These are phyloP conservation scores for Paracamarosporium sp. DNA, from an alignment of 2,329 filamentous ascomycete genomes.

Conservation along the genomic window DNA sequence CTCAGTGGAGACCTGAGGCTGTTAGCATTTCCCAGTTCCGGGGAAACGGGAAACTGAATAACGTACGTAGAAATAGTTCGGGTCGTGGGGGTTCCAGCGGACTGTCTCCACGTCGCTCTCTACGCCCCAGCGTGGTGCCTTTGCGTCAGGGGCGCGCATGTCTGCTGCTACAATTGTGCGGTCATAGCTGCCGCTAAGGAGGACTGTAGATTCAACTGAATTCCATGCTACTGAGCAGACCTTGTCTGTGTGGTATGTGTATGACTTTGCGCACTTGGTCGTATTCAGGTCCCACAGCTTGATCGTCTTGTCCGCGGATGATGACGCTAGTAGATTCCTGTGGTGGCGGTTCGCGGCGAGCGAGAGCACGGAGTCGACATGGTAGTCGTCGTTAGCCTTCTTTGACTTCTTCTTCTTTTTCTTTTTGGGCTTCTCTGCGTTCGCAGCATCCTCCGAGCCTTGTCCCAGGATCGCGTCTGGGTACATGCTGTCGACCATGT, in stretches of 20 bases:
- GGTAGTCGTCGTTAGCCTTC: constrained; percentile 89
- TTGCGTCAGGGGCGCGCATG: constrained; percentile 89
- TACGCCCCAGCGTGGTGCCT: constrained; percentile 85
- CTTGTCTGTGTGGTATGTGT: constrained; percentile 95
- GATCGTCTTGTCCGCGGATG: constrained; percentile 94
- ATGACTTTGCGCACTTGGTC: constrained; percentile 91
- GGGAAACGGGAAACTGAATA: neutral
- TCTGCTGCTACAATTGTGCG: constrained; percentile 92
- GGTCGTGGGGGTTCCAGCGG: constrained; percentile 90
- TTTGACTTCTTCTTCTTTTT: constrained; percentile 91
- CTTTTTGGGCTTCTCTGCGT: constrained; percentile 71
- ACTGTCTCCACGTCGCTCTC: constrained; percentile 95
- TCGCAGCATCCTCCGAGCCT: constrained; percentile 56
- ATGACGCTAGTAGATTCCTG: constrained; percentile 91
- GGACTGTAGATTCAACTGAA: constrained; percentile 80
- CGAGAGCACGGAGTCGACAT: constrained; percentile 91
- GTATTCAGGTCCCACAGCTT: constrained; percentile 98
- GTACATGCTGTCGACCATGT: constrained; percentile 97
- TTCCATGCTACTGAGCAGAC: constrained; percentile 97
- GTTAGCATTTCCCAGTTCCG: constrained; percentile 19
- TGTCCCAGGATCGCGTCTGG: constrained; percentile 94
- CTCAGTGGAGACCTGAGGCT: constrained; percentile 73
- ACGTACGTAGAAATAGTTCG: constrained; percentile 87
- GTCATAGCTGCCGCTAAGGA: constrained; percentile 94
- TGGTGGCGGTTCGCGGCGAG: constrained; percentile 92